Evolutionary conservation across 116 monocot genomes (phyloP).

Genomic region (Dioscorea cayenensis): DNA sequence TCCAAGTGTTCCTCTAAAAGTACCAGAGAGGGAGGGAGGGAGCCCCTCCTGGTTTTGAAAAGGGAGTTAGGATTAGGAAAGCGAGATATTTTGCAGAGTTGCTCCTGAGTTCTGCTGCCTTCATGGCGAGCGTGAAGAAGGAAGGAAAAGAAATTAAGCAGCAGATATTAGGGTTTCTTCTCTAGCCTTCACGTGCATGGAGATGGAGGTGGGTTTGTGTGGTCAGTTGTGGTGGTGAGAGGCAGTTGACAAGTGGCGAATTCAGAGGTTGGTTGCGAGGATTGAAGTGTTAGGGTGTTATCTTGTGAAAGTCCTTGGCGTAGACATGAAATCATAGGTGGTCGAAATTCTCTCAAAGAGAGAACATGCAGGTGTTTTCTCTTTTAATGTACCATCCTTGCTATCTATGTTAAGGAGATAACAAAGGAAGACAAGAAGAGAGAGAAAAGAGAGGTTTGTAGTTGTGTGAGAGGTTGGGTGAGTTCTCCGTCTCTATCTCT

Average conservation of each 20-base stretch:
- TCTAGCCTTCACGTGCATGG: conserved; percentile 12
- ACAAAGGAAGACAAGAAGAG: neutral
- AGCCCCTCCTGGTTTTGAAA: neutral
- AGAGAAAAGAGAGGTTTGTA: no score
- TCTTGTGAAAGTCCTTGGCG: neutral
- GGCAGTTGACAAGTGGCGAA: conserved; percentile 7
- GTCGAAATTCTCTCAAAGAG: conserved; percentile 1
- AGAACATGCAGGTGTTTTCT: conserved; percentile 3
- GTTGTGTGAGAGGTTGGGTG: no score
- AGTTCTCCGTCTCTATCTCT: no score
- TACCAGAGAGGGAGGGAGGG: neutral
- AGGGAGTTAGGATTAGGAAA: neutral
- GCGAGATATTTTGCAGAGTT: neutral
- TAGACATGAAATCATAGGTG: neutral
- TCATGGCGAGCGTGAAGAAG: conserved; percentile 1
- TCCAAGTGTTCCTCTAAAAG: conserved; percentile 20
- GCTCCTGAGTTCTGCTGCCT: conserved; percentile 1
- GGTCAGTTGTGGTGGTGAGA: conserved; percentile 1
- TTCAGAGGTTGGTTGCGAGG: neutral
- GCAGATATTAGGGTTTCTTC: neutral
- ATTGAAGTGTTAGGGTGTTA: conserved; percentile 4
- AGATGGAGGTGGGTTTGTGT: conserved; percentile 6
- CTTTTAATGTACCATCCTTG: neutral
- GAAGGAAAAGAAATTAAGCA: neutral
- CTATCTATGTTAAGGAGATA: neutral